phyloP scores from a whole-genome alignment of 192 early-diverging fungal genomes.

The Phlyctochytrium planicorne region DNA sequence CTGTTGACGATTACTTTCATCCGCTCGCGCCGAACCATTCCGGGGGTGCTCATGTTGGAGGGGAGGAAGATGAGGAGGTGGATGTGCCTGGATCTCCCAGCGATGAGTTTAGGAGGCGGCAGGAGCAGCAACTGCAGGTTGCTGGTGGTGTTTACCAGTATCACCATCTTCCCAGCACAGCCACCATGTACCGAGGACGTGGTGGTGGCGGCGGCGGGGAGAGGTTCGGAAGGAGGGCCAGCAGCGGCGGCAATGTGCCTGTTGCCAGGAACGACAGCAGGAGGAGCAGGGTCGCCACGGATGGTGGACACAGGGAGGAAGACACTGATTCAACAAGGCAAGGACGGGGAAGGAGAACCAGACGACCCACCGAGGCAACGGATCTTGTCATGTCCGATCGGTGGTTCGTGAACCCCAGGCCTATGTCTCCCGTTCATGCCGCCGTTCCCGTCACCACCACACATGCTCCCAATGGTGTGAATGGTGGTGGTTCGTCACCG shows the following conservation, averaged over 20 bases:
- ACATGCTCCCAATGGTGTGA: not conserved
- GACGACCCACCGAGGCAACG: not conserved
- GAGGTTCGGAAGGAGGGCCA: not conserved
- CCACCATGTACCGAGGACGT: not conserved
- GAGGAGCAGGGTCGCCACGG: not conserved
- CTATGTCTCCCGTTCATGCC: no score
- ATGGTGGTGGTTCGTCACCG: not conserved
- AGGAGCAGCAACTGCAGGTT: slow-evolving; percentile 1
- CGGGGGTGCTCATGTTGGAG: no score
- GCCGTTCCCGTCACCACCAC: no score
- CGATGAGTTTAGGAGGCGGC: not conserved
- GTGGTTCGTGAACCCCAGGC: no score
- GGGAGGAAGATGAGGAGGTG: no score
- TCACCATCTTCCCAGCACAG: not conserved
- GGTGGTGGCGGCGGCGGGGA: not conserved
- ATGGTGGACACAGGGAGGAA: no score
- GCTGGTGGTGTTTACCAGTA: not conserved
- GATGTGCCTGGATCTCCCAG: no score
- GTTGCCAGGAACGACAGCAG: not conserved
- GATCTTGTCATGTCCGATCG: not conserved
- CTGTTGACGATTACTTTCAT: no score
- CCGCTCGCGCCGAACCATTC: no score
- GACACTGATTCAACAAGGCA: not conserved
- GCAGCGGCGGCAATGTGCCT: not conserved
- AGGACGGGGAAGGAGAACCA: not conserved